These are phyloP conservation scores for Fusarium pininemorale DNA, from an alignment of 2,329 filamentous ascomycete genomes.

Conservation along the genomic window DNA sequence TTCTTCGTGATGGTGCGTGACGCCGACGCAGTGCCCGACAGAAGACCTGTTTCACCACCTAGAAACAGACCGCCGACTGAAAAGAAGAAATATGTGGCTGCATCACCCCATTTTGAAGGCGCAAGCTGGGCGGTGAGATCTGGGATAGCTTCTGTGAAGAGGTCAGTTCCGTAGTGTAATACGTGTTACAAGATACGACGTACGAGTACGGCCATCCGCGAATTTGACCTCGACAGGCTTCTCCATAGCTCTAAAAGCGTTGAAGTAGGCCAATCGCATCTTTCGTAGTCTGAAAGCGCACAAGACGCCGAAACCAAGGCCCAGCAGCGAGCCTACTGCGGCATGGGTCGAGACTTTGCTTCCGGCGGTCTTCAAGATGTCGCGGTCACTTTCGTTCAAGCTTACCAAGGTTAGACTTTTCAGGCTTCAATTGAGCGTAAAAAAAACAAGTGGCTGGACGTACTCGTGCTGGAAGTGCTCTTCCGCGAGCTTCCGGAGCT, in stretches of 20 bases:
- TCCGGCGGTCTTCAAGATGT: not conserved
- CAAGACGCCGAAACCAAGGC: not conserved
- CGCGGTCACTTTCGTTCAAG: not conserved
- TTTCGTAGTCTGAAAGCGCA: not conserved
- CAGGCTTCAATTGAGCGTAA: not conserved
- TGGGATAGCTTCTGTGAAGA: not conserved
- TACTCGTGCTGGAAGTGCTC: slow-evolving; percentile 9
- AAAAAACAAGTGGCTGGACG: not conserved
- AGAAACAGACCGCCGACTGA: not conserved
- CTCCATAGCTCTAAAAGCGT: not conserved
- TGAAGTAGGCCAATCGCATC: slow-evolving; percentile 8
- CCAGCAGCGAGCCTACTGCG: not conserved
- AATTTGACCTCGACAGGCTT: not conserved
- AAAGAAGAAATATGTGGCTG: not conserved
- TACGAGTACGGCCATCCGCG: not conserved
- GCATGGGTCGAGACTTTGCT: not conserved
- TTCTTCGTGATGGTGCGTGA: slow-evolving; percentile 2
- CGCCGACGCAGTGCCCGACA: not conserved
- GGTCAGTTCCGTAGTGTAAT: no score
- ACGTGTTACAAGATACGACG: not conserved
- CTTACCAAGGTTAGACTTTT: not conserved
- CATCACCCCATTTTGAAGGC: slow-evolving; percentile 3
- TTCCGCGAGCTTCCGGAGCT: not conserved
- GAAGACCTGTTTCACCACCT: not conserved
- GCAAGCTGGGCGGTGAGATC: not conserved